Base-by-base conservation (phyloP, 2,329 filamentous ascomycete species). In the Sporothrix brunneoviolacea region DNA sequence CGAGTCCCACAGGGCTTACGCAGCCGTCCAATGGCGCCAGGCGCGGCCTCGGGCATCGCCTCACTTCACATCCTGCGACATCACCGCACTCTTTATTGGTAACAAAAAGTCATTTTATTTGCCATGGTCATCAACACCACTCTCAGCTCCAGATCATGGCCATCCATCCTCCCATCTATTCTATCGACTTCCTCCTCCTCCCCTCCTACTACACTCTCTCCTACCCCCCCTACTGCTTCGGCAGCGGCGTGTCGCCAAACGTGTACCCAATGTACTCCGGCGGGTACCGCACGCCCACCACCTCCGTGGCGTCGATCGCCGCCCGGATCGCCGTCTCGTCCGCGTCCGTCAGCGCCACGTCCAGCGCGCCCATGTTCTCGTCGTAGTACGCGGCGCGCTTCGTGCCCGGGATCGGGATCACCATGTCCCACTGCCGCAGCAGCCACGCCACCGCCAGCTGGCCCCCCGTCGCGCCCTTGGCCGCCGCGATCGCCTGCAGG, bases 401-500 rank as follows among this genome's bases (percentile, higher is more conserved):
- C 8, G 65, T 67, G 35, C 64, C 65, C 3, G 65, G 69, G 32
- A 73, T 71, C 10, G 64, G 61, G n/a, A 69, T 55, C 18, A 68
- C 64, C 46, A 70, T 64, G 8, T 67, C 62, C 2, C 73, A 75
- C 54, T 77, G 72, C 21, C 64, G 62, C 35, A 71, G 60, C 27
- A 80, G 65, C 79, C 79, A 84, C 1, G 74, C 76, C 8, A 84
- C 61, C 2, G 73, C 73, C 12, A 83, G 65, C 64, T 83, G 78
- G 2, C 68, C 66, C 3, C 70, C 57, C 0, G 75, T 76, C 50
- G 66, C 69, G 2, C 68, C 68, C 54, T 65, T 64, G 12, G 48
- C 16, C 30, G 51, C 48, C 5, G 64, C 62, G 2, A 65, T 4
- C 4, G 57, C 54, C 30, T 57, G 38, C 35, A 67, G 51, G 36